Base-by-base conservation (phyloP, 768 basidiomycete species). In the Trametes cinnabarina region DNA sequence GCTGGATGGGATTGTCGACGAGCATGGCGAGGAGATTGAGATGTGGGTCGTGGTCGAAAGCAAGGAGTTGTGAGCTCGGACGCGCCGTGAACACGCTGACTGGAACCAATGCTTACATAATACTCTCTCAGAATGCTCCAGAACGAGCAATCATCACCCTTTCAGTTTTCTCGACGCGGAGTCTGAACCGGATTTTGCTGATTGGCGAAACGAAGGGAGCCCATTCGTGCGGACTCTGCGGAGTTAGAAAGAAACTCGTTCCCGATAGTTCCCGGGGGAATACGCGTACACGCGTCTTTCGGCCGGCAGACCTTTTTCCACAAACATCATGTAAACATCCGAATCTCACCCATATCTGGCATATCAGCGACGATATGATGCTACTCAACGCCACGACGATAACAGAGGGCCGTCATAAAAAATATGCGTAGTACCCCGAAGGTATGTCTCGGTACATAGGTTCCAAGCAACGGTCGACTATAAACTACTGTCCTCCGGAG, bases 1-100 rank as follows among this genome's bases (percentile, higher is more conserved):
- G 58, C 44, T 65, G 64, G 41, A 71, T 64, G 10, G 69, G 66
- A 44, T 73, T 75, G 73, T 79, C 77, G 68, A 78, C 75, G 52
- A 74, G 75, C 79, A 79, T 80, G 56, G 43, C 51, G 61, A 19
- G 30, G 47, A 37, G 44, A 41, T 20, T 35, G 44, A 41, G n/a
- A n/a, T n/a, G n/a, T n/a, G n/a, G n/a, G n/a, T n/a, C n/a, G n/a
- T 26, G 23, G 43, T 35, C 12, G 12, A 32, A 32, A 32, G 30
- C 30, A 6, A 11, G 55, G 47, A 22, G 52, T 48, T n/a, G n/a
- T n/a, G n/a, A n/a, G n/a, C n/a, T n/a, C n/a, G n/a, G n/a, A n/a
- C 25, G 25, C 22, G 23, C 25, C 15, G 22, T 12, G 23, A 25
- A 25, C 26, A 26, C 39, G 39, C 40, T 47, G 43, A 35, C 41